These are phyloP conservation scores for Beauveria bassiana DNA, from an alignment of 2,329 filamentous ascomycete genomes.

Conservation along the genomic window DNA sequence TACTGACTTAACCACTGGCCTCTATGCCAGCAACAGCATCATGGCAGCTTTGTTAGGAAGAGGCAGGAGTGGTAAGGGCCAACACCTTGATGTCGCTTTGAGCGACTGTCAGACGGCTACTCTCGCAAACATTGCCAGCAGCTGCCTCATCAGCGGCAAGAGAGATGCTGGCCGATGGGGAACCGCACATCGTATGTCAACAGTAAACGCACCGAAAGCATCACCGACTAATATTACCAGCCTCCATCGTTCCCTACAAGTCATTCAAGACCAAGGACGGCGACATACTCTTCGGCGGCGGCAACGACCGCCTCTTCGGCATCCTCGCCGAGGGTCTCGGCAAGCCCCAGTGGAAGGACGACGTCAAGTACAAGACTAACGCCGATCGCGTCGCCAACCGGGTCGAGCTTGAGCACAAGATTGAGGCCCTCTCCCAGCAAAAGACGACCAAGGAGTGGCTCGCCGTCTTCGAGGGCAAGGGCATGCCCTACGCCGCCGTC, in stretches of 20 bases:
- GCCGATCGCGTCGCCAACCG: slow-evolving; percentile 61
- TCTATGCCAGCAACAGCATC: slow-evolving; percentile 92
- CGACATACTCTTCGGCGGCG: slow-evolving; percentile 62
- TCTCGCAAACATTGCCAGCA: slow-evolving; percentile 90
- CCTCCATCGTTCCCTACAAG: slow-evolving; percentile 94
- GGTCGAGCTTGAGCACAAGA: slow-evolving; percentile 66
- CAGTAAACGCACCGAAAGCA: background rate
- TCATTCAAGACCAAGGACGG: slow-evolving; percentile 70
- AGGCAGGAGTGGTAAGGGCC: slow-evolving; percentile 66
- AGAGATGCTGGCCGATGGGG: slow-evolving; percentile 89
- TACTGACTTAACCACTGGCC: slow-evolving; percentile 87
- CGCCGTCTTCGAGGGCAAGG: slow-evolving; percentile 75
- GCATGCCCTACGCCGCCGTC: slow-evolving; percentile 86
- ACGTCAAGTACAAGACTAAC: slow-evolving; percentile 54
- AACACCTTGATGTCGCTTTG: slow-evolving; percentile 85
- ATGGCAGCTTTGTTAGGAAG: slow-evolving; percentile 85
- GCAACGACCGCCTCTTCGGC: slow-evolving; percentile 63
- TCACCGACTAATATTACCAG: slow-evolving; percentile 31
- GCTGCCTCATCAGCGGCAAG: slow-evolving; percentile 78
- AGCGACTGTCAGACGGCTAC: slow-evolving; percentile 95
- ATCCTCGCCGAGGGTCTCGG: slow-evolving; percentile 55
- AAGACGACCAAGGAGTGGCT: slow-evolving; percentile 88
- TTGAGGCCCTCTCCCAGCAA: slow-evolving; percentile 65
- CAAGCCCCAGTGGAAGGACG: slow-evolving; percentile 50
- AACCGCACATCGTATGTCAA: slow-evolving; percentile 74